phyloP scores from a whole-genome alignment of 2,329 filamentous ascomycete genomes.

The Fusarium subglutinans region DNA sequence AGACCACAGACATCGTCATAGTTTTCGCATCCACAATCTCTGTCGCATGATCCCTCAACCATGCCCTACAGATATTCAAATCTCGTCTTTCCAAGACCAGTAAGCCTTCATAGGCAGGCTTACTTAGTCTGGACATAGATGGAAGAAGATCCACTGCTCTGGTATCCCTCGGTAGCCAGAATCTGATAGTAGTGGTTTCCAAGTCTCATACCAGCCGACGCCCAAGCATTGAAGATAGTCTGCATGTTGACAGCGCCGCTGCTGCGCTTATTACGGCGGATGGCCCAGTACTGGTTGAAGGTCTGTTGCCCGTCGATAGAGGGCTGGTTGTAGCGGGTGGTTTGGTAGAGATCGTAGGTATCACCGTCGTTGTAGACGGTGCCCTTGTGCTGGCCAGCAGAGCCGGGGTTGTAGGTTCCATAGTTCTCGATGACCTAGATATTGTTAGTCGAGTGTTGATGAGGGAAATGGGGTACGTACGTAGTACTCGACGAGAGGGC shows the following conservation, averaged over 20 bases:
- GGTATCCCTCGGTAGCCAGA: conserved; percentile 13
- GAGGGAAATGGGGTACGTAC: not conserved
- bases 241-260: conserved; percentile 16
- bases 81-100: too few species aligned
- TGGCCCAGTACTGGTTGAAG: conserved; percentile 22
- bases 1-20: not conserved
- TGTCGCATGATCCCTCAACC: accelerated
- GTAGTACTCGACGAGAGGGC: conserved; percentile 17
- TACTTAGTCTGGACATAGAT: conserved; percentile 17
- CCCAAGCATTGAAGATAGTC: conserved; percentile 13
- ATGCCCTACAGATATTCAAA: accelerated
- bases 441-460: accelerated
- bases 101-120: accelerated
- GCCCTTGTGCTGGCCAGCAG: not conserved
- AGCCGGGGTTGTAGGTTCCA: not conserved
- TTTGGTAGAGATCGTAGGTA: conserved; percentile 6
- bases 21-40: not conserved
- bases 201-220: conserved; percentile 1
- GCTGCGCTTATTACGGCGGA: conserved; percentile 14
- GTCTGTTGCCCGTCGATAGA: not conserved
- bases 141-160: conserved; percentile 12
- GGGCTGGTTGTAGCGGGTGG: not conserved
- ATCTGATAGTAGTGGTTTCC: conserved; percentile 22
- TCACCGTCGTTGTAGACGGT: conserved; percentile 16
- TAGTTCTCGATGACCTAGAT: not conserved